Percentiles rank a stretch among this genome's conserved stretches.
Conservation (phyloP, 139 green algal species). For the Edaphochlamys debaryana region DNA sequence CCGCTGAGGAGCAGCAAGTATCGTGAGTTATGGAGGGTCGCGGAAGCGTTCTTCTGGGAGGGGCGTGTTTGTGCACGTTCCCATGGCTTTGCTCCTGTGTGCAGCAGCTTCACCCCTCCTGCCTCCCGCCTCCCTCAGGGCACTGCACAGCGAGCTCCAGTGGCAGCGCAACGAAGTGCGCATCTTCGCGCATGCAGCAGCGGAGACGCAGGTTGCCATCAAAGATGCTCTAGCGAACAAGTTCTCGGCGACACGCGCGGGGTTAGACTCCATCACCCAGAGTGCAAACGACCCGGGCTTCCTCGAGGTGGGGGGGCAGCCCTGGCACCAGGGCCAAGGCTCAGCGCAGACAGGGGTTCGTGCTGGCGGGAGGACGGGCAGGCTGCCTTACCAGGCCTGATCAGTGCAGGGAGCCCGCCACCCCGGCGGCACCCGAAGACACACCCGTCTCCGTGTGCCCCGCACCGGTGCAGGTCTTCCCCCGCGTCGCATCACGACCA, state of each 20-base stretch:
- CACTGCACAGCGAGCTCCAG: slow-evolving; percentile 29
- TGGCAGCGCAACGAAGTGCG: slow-evolving; percentile 45
- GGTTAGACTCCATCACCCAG: background rate
- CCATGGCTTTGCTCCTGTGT: background rate
- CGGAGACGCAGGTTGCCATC: slow-evolving; percentile 48
- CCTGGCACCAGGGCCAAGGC: background rate
- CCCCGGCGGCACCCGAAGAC: too few relatives aligned
- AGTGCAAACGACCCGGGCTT: slow-evolving; percentile 45
- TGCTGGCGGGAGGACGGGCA: too few relatives aligned
- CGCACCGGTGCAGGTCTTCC: slow-evolving; percentile 60
- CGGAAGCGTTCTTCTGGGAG: too few relatives aligned
- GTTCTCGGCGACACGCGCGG: background rate
- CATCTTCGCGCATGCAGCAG: slow-evolving; percentile 54
- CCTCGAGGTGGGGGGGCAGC: slow-evolving; percentile 48
- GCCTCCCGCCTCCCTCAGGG: background rate
- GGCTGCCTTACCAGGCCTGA: too few relatives aligned
- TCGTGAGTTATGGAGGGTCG: too few relatives aligned
- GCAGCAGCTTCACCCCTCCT: background rate
- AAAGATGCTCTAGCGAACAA: slow-evolving; percentile 29
- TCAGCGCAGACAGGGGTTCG: too few relatives aligned
- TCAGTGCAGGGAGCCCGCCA: too few relatives aligned
- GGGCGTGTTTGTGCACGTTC: too few relatives aligned
- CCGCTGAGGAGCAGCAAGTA: too few relatives aligned
- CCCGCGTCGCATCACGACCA: slow-evolving; percentile 46
- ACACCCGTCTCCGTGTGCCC: too few relatives aligned